Percentiles rank a stretch among this genome's conserved stretches.
Conservation (phyloP, 2,329 filamentous ascomycete genomes). For the Xylogone sp. region DNA sequence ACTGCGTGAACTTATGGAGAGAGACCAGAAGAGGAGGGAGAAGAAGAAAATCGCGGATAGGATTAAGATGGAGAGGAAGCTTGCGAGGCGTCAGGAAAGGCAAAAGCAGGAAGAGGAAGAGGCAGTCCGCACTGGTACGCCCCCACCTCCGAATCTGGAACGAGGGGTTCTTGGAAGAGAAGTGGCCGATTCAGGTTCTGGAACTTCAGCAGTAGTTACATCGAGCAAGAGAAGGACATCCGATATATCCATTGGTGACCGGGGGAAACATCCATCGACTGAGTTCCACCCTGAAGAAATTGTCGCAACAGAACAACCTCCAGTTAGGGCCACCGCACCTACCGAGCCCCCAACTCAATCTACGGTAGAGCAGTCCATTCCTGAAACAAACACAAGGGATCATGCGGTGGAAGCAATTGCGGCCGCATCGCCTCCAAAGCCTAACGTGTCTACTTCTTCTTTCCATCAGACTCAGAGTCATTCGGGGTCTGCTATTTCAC, state of each 20-base stretch:
- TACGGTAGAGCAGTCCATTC: slow-evolving; percentile 24
- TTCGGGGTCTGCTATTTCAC: slow-evolving; percentile 44
- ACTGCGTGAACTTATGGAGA: slow-evolving; percentile 82
- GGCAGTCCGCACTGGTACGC: slow-evolving; percentile 46
- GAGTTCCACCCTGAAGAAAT: slow-evolving; percentile 6
- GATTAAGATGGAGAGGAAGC: slow-evolving; percentile 60
- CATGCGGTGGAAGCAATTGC: slow-evolving; percentile 44
- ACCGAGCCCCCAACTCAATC: slow-evolving; percentile 9
- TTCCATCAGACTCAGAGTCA: slow-evolving; percentile 39
- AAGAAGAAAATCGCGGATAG: slow-evolving; percentile 66
- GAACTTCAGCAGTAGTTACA: slow-evolving; percentile 52
- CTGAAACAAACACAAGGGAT: slow-evolving; percentile 22
- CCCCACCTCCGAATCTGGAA: slow-evolving; percentile 53
- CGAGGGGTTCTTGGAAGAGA: slow-evolving; percentile 59
- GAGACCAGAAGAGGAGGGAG: slow-evolving; percentile 77
- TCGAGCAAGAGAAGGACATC: slow-evolving; percentile 50
- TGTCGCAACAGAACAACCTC: background rate
- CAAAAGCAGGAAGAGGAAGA: slow-evolving; percentile 56
- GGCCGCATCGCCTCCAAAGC: slow-evolving; percentile 42
- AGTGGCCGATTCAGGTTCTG: slow-evolving; percentile 51
- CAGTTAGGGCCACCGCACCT: background rate
- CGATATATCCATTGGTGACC: slow-evolving; percentile 28
- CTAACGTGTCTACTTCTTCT: slow-evolving; percentile 33
- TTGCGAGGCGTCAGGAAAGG: slow-evolving; percentile 65
- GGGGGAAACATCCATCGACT: slow-evolving; percentile 23